Evolutionary conservation across 108 stramenopile species (phyloP), one percentile per base, ranked within the genome.

Genomic region (Seminavis robusta): DNA sequence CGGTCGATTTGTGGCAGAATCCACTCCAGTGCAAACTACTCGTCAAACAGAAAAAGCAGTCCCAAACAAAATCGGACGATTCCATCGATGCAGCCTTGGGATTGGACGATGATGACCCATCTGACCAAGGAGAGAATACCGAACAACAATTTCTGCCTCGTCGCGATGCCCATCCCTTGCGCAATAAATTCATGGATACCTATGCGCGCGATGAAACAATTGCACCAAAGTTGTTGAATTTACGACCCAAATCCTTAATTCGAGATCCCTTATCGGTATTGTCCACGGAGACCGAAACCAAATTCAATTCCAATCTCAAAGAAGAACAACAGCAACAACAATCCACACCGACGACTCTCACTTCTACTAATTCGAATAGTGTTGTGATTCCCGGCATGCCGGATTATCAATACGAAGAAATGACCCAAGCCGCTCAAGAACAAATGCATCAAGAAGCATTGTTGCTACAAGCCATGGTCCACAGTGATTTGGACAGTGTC

Each of bases 401-500:
- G 39, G 26, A 66, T 29, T 47, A 65, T 25, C 15, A 62, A 41
- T 50, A 67, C 27, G 73, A 78, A 32, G 56, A 64, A n/a, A 28
- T 53, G 32, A 24, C 56, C 9, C 47, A 61, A n/a, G 42, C 58
- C 24, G 44, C 61, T 28, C 66, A 75, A 15, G 79, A 71, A 39
- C 69, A 74, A 40, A 51, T 89, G 23, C 76, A 80, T 27, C 65
- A 72, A 62, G 88, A 89, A 69, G 67, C 80, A 11, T 71, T 76
- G 16, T 49, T 79, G 32, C 63, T 90, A 33, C 36, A 70, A 7
- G 71, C 74, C 20, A 64, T 66, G 29, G 57, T 80, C 28, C 76
- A 85, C 43, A 77, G 73, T 48, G 84, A 90, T 52, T 59, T 89
- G 39, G 92, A 89, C 38, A 75, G 70, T 43, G 86, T 88, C 8